Conservation (phyloP, 768 basidiomycete species). For the Podaxis carcinomalis region DNA sequence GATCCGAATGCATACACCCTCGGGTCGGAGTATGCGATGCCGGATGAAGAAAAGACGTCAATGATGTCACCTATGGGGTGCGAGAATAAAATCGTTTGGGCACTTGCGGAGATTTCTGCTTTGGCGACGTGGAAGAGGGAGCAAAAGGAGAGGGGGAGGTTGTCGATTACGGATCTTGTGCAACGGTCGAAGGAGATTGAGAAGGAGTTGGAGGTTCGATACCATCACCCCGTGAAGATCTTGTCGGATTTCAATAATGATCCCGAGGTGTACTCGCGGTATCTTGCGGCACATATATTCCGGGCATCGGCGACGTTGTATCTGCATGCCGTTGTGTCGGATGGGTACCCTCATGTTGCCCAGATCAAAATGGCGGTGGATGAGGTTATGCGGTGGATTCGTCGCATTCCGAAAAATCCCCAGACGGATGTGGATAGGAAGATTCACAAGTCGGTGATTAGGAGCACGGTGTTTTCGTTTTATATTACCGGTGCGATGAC, state of each 20-base stretch:
- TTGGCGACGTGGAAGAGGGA: conserved; percentile 64
- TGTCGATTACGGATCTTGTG: conserved; percentile 62
- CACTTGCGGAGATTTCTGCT: conserved; percentile 67
- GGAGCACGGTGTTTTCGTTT: conserved; percentile 76
- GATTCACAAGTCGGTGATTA: conserved; percentile 52
- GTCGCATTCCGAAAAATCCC: conserved; percentile 29
- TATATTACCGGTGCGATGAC: conserved; percentile 72
- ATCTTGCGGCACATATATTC: conserved; percentile 58
- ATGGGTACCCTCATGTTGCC: conserved; percentile 58
- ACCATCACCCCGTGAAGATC: conserved; percentile 15
- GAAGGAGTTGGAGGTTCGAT: conserved; percentile 19
- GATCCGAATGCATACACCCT: background rate
- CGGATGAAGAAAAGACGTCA: conserved; percentile 34
- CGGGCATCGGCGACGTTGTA: conserved; percentile 72
- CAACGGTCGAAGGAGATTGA: conserved; percentile 50
- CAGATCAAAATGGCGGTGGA: conserved; percentile 56
- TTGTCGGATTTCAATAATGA: conserved; percentile 18
- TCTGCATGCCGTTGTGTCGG: conserved; percentile 73
- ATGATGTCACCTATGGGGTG: conserved; percentile 87
- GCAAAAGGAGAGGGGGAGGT: conserved; percentile 32
- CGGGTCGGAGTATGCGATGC: background rate
- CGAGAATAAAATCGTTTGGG: conserved; percentile 74
- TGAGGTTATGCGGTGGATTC: conserved; percentile 48
- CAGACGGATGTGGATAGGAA: conserved; percentile 15
- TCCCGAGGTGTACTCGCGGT: conserved; percentile 32